Evolutionary conservation across 129 eudicot genomes (phyloP).

Genomic region (Glebionis coronaria): DNA sequence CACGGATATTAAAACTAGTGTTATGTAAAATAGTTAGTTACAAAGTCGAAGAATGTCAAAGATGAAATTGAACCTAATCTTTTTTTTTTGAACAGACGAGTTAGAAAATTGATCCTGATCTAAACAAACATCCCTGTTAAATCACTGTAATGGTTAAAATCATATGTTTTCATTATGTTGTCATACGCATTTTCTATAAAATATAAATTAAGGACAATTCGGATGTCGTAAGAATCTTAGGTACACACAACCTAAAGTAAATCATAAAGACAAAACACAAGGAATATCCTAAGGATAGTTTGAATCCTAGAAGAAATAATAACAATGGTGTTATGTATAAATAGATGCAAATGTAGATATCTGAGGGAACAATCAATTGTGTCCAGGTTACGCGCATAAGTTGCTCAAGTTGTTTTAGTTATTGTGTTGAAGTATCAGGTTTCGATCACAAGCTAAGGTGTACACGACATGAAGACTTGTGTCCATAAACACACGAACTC

Average conservation of each 20-base stretch:
- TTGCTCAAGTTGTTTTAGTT: not conserved
- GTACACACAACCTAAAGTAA: not conserved
- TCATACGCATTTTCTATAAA: not conserved
- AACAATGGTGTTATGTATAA: not conserved
- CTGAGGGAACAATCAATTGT: not conserved
- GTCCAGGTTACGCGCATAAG: no score
- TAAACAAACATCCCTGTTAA: not conserved
- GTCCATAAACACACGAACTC: not conserved
- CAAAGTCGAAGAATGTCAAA: not conserved
- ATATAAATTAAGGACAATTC: not conserved
- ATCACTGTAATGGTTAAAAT: not conserved
- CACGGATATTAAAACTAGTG: no score
- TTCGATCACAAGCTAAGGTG: not conserved
- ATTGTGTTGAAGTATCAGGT: not conserved
- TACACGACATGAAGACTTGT: not conserved
- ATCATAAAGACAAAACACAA: not conserved
- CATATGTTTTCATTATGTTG: not conserved
- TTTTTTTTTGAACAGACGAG: no score
- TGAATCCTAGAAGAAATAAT: not conserved
- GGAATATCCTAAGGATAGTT: slow-evolving; percentile 10
- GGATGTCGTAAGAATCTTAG: not conserved
- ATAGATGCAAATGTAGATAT: not conserved
- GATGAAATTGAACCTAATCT: not conserved
- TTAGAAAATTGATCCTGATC: not conserved
- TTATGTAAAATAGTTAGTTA: no score